Evolutionary conservation across 2,329 filamentous ascomycete species (phyloP).

Genomic region (Rutstroemia sp.): DNA sequence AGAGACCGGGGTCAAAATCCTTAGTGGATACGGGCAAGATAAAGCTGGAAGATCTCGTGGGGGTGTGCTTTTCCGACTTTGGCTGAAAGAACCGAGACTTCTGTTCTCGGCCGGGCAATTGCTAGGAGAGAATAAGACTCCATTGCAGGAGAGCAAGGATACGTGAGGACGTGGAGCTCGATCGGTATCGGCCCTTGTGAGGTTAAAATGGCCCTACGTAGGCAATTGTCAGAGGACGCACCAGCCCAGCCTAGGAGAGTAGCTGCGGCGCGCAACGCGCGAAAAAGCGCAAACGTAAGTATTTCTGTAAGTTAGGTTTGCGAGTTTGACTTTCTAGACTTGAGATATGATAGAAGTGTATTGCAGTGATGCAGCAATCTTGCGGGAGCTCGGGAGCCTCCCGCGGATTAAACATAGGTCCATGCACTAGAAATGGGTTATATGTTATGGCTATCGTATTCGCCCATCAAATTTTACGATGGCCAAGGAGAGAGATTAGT

Average conservation of each 20-base stretch:
- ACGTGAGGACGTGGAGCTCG: too few species aligned
- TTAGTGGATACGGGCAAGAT: constrained; percentile 13
- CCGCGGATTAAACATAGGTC: background rate
- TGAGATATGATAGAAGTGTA: background rate
- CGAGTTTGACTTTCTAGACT: background rate
- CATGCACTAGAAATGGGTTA: background rate
- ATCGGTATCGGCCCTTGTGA: too few species aligned
- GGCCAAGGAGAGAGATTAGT: background rate
- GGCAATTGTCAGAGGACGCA: too few species aligned
- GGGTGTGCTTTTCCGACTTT: background rate
- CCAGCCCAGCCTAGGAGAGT: too few species aligned
- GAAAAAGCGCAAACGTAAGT: background rate
- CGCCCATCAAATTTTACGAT: background rate
- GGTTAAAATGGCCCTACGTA: too few species aligned
- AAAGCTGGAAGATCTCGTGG: constrained; percentile 8
- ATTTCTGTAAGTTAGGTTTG: background rate
- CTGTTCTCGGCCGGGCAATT: background rate
- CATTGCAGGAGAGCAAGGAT: too few species aligned
- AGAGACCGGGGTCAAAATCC: background rate
- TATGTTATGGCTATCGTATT: background rate
- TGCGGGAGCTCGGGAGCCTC: background rate
- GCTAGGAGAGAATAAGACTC: too few species aligned
- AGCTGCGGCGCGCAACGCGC: too few species aligned
- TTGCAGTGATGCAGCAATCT: background rate
- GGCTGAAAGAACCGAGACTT: background rate